Conservation (phyloP, 2,329 filamentous ascomycete genomes). For the Venturiaceae sp. region DNA sequence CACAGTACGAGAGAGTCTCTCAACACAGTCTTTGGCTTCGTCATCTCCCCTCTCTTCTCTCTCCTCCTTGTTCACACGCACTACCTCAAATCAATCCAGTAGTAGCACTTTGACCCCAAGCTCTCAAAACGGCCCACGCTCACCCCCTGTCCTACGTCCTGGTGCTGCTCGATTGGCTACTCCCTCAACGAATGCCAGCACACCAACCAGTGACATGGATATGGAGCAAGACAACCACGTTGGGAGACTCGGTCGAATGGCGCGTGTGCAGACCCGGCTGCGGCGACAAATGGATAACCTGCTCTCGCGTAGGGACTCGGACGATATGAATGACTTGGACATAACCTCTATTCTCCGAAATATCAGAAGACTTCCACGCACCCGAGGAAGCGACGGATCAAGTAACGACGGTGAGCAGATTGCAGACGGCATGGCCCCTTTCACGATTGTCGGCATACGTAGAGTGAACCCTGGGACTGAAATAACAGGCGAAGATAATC, state of each 20-base stretch:
- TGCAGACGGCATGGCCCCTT: constrained; percentile 53
- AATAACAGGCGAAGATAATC: constrained; percentile 29
- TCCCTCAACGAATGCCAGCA: neutral
- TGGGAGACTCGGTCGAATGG: neutral
- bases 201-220: neutral
- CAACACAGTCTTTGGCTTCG: neutral
- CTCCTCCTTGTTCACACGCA: constrained; percentile 1
- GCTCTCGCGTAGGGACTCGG: neutral
- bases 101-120: neutral
- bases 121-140: neutral
- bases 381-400: constrained; percentile 17
- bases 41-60: neutral
- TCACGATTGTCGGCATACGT: constrained; percentile 60
- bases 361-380: neutral
- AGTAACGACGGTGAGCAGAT: constrained; percentile 28
- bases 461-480: constrained; percentile 48
- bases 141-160: neutral
- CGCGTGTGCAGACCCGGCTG: neutral
- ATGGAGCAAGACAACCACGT: neutral
- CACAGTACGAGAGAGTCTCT: neutral
- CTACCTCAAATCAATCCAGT: neutral
- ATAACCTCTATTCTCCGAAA: neutral
- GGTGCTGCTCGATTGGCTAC: constrained; percentile 1
- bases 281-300: neutral
- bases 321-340: neutral